Evolutionary conservation across 2,329 filamentous ascomycete species (phyloP), one percentile per base, ranked within the genome.

Genomic region (Beauveria sp.): DNA sequence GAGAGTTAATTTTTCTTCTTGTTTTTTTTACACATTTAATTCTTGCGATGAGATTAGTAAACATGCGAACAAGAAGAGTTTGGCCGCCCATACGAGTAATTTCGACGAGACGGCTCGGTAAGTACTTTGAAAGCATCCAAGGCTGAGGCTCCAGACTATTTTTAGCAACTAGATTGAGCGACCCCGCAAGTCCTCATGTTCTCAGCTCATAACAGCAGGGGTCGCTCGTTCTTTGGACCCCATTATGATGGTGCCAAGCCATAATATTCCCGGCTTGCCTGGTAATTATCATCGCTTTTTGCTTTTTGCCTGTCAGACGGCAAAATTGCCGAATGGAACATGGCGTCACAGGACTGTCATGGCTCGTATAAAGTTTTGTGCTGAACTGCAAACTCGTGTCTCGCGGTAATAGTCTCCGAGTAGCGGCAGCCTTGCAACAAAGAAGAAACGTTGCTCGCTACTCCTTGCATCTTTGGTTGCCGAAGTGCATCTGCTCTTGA

Each of bases 161-260:
- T 56, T 56, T 56, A 28, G 54, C 34, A 38, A 38, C 34, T 38
- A 14, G 5, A 38, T 14, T 14, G 5, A 34, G 54, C 42, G 40
- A 56, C 54, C 54, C 54, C 42, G 42, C 54, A 56, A 43, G 34
- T 38, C 34, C 22, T 22, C 34, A 38, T 38, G 4, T 14, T 38
- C 34, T 38, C 34, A 38, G 34, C 34, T 38, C 34, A 38, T 38
- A 38, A 38, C 12, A 38, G 34, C 5, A 38, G 34, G 12, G 34
- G 5, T 43, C 53, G 51, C 20, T 54, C 34, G 14, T 8, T 48
- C 12, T n/a, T 48, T 31, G 22, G 16, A 31, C 18, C 18, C 10
- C 31, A 16, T 12, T 34, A 56, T 56, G 54, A 56, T 56, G 54
- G 10, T 56, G 54, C 54, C 54, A 49, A 49, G 55, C 28, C 28